Evolutionary conservation across 2,329 filamentous ascomycete species (phyloP).

Genomic region (Uncinocarpus reesii): DNA sequence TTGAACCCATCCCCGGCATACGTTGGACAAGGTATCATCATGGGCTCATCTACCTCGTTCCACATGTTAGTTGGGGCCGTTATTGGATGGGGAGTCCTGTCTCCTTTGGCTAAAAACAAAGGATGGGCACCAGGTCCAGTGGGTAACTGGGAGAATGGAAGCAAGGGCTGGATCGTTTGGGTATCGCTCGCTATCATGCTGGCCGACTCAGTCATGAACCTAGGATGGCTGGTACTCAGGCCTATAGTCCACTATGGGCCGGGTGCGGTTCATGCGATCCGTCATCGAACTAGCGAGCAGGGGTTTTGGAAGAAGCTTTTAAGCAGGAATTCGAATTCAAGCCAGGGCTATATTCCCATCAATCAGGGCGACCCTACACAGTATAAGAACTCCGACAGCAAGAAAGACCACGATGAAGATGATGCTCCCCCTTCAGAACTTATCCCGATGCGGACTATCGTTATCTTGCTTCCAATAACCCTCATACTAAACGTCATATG

Average conservation of each 20-base stretch:
- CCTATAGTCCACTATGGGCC: constrained; percentile 47
- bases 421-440: constrained; percentile 80
- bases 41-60: constrained; percentile 88
- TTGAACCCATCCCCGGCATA: constrained; percentile 96
- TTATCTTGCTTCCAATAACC: constrained; percentile 65
- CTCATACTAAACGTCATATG: constrained; percentile 69
- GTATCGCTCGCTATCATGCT: constrained; percentile 93
- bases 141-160: constrained; percentile 79
- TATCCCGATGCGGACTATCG: constrained; percentile 60
- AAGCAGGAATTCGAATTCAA: constrained; percentile 13
- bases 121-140: constrained; percentile 87
- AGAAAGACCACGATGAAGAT: constrained; percentile 43
- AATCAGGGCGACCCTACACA: constrained; percentile 25
- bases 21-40: constrained; percentile 94
- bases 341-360: constrained; percentile 16
- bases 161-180: constrained; percentile 99
- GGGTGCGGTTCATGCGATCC: constrained; percentile 23
- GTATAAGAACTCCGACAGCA: constrained; percentile 20
- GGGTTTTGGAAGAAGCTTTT: constrained; percentile 18
- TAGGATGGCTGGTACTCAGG: constrained; percentile 64
- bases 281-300: constrained; percentile 25
- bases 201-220: constrained; percentile 78
- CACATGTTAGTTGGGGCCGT: constrained; percentile 91
- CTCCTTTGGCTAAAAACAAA: constrained; percentile 70
- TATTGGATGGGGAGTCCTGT: constrained; percentile 82